These are phyloP conservation scores for barley (Hordeum vulgare) DNA, from an alignment of 176 grass and related monocot genomes.

Conservation along the genomic window DNA sequence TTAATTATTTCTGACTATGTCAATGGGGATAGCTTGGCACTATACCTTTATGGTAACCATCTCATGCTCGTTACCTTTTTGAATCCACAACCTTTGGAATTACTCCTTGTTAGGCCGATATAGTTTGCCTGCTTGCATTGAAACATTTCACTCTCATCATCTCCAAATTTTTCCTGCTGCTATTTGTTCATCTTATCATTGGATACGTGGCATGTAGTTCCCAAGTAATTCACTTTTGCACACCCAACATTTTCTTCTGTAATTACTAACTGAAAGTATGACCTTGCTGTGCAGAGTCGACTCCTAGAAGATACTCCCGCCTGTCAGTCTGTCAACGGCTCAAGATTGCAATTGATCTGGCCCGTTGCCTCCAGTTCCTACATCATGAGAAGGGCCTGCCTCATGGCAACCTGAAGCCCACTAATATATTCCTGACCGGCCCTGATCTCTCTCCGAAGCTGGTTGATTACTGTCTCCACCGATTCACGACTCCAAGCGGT, in stretches of 20 bases:
- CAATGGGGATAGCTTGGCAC: slow-evolving; percentile 63
- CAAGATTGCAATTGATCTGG: slow-evolving; percentile 74
- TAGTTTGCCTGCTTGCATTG: background rate
- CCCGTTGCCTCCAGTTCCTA: slow-evolving; percentile 63
- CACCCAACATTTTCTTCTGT: background rate
- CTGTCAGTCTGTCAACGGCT: slow-evolving; percentile 73
- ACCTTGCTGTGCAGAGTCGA: slow-evolving; percentile 60
- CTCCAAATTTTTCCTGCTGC: background rate
- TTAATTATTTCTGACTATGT: slow-evolving; percentile 87
- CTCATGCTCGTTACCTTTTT: slow-evolving; percentile 21
- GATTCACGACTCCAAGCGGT: slow-evolving; percentile 69
- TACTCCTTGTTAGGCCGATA: background rate
- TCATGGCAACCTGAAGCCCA: slow-evolving; percentile 90
- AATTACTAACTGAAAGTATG: background rate
- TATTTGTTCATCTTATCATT: background rate
- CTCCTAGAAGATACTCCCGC: slow-evolving; percentile 90
- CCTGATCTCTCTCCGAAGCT: slow-evolving; percentile 85
- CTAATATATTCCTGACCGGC: slow-evolving; percentile 86
- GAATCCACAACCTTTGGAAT: background rate
- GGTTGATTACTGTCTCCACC: slow-evolving; percentile 72
- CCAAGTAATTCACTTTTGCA: background rate
- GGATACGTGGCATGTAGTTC: background rate
- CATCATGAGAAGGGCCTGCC: slow-evolving; percentile 78
- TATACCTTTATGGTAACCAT: slow-evolving; percentile 87
- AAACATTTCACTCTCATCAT: background rate